A percentile compares a stretch with the other conserved stretches of the same genome.
Conservation (phyloP, 768 basidiomycete species). For the Floccularia luteovirens region DNA sequence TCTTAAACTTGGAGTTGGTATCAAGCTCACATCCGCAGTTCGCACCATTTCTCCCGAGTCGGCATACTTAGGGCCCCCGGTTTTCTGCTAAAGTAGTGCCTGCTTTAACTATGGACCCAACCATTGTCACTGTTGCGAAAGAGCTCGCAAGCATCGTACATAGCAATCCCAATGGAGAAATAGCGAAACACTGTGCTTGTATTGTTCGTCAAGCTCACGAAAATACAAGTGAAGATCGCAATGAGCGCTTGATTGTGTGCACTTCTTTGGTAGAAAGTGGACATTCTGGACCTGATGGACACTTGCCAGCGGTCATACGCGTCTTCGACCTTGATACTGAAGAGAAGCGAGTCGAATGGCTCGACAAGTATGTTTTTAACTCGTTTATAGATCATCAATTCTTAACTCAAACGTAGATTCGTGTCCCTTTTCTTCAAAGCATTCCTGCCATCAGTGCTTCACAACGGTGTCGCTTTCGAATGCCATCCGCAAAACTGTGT, state of each 20-base stretch:
- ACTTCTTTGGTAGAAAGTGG: constrained; percentile 50
- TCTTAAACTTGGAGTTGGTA: constrained; percentile 47
- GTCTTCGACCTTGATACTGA: constrained; percentile 44
- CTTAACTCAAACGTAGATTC: constrained; percentile 23
- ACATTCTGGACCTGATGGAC: constrained; percentile 35
- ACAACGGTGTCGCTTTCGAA: constrained; percentile 53
- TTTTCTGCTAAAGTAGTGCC: constrained; percentile 49
- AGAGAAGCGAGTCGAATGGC: constrained; percentile 39
- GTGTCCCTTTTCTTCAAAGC: constrained; percentile 43
- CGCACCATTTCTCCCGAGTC: constrained; percentile 55
- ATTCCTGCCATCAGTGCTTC: constrained; percentile 44
- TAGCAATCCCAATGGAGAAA: constrained; percentile 34
- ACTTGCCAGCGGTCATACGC: constrained; percentile 39
- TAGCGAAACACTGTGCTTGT: constrained; percentile 46
- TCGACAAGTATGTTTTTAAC: constrained; percentile 31
- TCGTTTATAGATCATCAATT: not conserved
- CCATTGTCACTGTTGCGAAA: constrained; percentile 44
- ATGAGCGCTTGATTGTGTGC: constrained; percentile 48
- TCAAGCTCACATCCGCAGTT: constrained; percentile 50
- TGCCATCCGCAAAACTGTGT: constrained; percentile 56
- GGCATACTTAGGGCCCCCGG: constrained; percentile 45
- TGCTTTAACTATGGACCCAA: constrained; percentile 34
- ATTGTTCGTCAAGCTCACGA: constrained; percentile 49
- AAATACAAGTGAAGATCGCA: constrained; percentile 33
- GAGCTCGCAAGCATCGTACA: constrained; percentile 50